These are phyloP conservation scores for Irineochytrium annulatum DNA, from an alignment of 192 early-diverging fungal genomes.

Conservation along the genomic window DNA sequence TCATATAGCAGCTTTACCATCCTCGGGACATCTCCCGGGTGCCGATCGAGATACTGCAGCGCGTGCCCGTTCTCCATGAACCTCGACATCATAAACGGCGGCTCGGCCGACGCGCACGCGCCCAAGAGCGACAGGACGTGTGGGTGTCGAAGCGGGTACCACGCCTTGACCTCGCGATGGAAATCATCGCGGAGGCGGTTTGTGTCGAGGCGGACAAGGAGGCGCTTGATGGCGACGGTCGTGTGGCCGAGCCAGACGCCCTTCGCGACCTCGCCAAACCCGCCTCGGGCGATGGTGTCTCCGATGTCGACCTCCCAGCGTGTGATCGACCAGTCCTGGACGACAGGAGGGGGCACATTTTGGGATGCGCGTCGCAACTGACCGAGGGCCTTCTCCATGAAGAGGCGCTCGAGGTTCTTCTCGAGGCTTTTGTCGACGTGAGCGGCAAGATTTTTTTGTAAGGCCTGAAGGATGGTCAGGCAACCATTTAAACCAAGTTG, in stretches of 20 bases:
- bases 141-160: conserved; percentile 35
- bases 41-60: conserved; percentile 21
- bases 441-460: conserved; percentile 19
- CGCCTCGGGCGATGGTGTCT: conserved; percentile 24
- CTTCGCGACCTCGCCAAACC: conserved; percentile 33
- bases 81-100: conserved; percentile 41
- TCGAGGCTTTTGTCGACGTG: conserved; percentile 15
- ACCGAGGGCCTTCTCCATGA: conserved; percentile 25
- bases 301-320: conserved; percentile 36
- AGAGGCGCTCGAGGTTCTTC: conserved; percentile 14
- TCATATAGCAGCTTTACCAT: conserved; percentile 29
- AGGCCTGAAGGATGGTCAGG: conserved; percentile 6
- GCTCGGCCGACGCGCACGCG: conserved; percentile 29
- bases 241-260: conserved; percentile 34
- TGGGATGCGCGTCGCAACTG: conserved; percentile 12
- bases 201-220: conserved; percentile 27
- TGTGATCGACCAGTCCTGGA: conserved; percentile 27
- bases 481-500: not conserved
- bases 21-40: not conserved
- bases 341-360: not conserved
- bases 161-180: conserved; percentile 29
- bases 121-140: conserved; percentile 39
- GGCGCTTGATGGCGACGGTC: conserved; percentile 29
- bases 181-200: conserved; percentile 18
- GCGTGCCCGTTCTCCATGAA: conserved; percentile 31